Percentiles rank a stretch among this genome's conserved stretches.
Conservation (phyloP, 164 flowering plant genomes). For the Pachysandra terminalis region DNA sequence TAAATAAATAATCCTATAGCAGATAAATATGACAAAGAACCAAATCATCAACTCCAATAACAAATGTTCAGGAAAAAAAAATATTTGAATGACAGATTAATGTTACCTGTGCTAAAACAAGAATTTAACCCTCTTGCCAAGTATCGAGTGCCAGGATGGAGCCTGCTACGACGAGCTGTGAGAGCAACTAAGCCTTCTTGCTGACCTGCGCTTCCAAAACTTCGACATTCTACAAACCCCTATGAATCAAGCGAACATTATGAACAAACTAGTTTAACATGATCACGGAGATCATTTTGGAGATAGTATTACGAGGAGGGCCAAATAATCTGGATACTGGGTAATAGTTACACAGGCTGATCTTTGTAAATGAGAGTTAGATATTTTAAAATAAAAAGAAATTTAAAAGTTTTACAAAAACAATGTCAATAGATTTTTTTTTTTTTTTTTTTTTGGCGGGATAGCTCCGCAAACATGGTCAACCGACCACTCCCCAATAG, state of each 20-base stretch:
- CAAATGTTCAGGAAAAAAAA: background rate
- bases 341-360: too few species aligned
- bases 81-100: background rate
- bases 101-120: conserved; percentile 87
- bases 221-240: conserved; percentile 93
- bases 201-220: conserved; percentile 88
- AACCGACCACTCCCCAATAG: too few species aligned
- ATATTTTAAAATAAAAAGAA: too few species aligned
- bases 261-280: conserved; percentile 1
- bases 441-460: too few species aligned
- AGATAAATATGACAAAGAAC: background rate
- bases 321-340: background rate
- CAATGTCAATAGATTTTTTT: too few species aligned
- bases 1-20: background rate
- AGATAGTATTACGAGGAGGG: too few species aligned
- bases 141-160: conserved; percentile 99
- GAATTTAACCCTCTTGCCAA: conserved; percentile 95
- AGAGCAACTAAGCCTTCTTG: conserved; percentile 89
- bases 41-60: background rate
- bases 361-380: too few species aligned
- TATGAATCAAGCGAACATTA: conserved; percentile 31
- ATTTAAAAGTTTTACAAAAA: too few species aligned
- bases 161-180: conserved; percentile 93
- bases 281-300: background rate
- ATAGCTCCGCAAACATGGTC: too few species aligned